These are phyloP conservation scores for Arthroderma sp. DNA, from an alignment of 2,329 filamentous ascomycete genomes.

Conservation along the genomic window DNA sequence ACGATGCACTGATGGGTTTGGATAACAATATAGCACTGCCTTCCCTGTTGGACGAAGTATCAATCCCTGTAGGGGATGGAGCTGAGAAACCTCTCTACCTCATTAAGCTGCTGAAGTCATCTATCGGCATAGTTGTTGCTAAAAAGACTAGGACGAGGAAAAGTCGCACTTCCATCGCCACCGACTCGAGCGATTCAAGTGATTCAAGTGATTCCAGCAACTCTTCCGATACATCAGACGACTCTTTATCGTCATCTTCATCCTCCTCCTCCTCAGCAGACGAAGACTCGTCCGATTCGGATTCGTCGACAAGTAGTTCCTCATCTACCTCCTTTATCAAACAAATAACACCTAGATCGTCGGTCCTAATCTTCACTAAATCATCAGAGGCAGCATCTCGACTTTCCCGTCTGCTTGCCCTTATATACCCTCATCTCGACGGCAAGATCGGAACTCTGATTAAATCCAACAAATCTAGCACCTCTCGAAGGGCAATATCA, in stretches of 20 bases:
- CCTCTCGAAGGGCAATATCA: conserved; percentile 54
- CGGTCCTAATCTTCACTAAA: conserved; percentile 72
- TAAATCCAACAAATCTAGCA: conserved; percentile 62
- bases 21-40: conserved; percentile 40
- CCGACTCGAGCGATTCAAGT: conserved; percentile 15
- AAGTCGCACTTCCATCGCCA: background rate
- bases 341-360: conserved; percentile 23
- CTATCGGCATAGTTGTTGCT: conserved; percentile 20
- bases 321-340: conserved; percentile 20
- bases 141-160: background rate
- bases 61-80: conserved; percentile 55
- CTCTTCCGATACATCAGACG: conserved; percentile 26
- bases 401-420: conserved; percentile 62
- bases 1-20: conserved; percentile 11
- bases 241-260: conserved; percentile 21
- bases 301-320: conserved; percentile 1
- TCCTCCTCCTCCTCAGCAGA: conserved; percentile 16
- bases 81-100: conserved; percentile 72
- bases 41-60: conserved; percentile 49
- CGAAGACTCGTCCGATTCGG: conserved; percentile 19
- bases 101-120: conserved; percentile 55
- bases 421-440: conserved; percentile 51
- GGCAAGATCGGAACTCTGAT: conserved; percentile 57
- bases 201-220: conserved; percentile 22
- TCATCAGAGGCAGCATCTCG: conserved; percentile 82